A percentile compares a stretch with the other conserved stretches of the same genome.
phyloP scores from a whole-genome alignment of 495 filamentous ascomycete species.

The Aspergillus conjunctus region DNA sequence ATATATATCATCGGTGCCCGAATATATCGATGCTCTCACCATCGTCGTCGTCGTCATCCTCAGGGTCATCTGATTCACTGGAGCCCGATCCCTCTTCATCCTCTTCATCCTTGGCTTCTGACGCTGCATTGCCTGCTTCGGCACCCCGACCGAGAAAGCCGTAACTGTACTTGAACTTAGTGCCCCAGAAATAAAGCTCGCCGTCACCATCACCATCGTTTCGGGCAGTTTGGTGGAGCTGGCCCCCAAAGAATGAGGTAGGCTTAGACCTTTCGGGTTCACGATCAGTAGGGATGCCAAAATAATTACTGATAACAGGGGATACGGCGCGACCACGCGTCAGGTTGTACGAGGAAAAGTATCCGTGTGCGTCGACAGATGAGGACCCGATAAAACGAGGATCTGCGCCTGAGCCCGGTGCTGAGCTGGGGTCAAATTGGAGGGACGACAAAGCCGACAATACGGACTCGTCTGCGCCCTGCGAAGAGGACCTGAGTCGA shows the following conservation, averaged over 20 bases:
- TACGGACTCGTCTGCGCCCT: conserved; percentile 28
- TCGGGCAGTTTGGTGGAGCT: conserved; percentile 39
- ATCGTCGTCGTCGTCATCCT: conserved; percentile 54
- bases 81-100: conserved; percentile 40
- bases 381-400: conserved; percentile 32
- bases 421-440: conserved; percentile 38
- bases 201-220: conserved; percentile 60
- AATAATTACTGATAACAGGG: conserved; percentile 48
- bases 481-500: conserved; percentile 36
- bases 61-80: conserved; percentile 34
- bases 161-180: conserved; percentile 49
- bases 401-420: conserved; percentile 30
- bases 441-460: conserved; percentile 32
- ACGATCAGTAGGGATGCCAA: conserved; percentile 45
- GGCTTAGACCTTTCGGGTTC: conserved; percentile 37
- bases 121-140: conserved; percentile 29
- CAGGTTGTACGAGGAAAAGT: conserved; percentile 42
- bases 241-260: conserved; percentile 41
- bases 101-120: conserved; percentile 29
- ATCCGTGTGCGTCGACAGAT: conserved; percentile 29
- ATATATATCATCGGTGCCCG: conserved; percentile 61
- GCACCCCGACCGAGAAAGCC: conserved; percentile 41
- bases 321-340: conserved; percentile 43
- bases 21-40: conserved; percentile 67
- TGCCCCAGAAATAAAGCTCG: conserved; percentile 67